Base-by-base conservation (phyloP, 352 stramenopile species). In the Globisporangium emineosum region DNA sequence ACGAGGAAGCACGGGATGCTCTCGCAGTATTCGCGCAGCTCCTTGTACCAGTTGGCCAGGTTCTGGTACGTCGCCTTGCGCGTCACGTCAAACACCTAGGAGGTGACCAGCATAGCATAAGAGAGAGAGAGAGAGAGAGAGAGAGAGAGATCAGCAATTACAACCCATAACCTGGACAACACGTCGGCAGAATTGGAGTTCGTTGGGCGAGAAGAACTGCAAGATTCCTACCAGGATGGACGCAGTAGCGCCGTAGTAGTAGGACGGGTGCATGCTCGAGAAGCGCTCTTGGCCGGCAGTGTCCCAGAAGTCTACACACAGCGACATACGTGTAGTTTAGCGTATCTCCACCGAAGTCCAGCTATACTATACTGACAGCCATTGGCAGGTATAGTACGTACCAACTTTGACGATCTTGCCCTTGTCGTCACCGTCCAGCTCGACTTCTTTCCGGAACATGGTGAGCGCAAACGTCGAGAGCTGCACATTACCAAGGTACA, bases 281-380 rank as follows among this genome's bases (percentile, higher is more conserved):
- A 98, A 99, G 35, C 90, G 88, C 64, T 99, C 96, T 76, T 98
- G 96, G 19, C 94, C 96, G 1, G 94, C 96, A 13, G 96, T 99
- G 68, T 98, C 96, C 94, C 94, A 99, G 70, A 98, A 97, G 64
- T 98, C 94, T 94, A 57, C 42, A 6, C 17, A 43, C 21, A 32
- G n/a, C 40, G 12, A 9, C 35, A 42, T 19, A 17, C n/a, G n/a
- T n/a, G n/a, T 42, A 42, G 12, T 15, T 47, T 47, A 23, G 17
- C 2, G 21, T 21, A 10, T 47, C 40, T 47, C 40, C 40, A 23
- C 17, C 40, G 17, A n/a, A n/a, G n/a, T n/a, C n/a, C 37, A 10
- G 19, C 0, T 45, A 13, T 6, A 15, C 13, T n/a, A n/a, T 45
- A 21, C 10, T n/a, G 37, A 45, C 37, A 45, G 37, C 13, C 37